Evolutionary conservation across 164 flowering plant species (phyloP).

Genomic region (Annona cherimola): DNA sequence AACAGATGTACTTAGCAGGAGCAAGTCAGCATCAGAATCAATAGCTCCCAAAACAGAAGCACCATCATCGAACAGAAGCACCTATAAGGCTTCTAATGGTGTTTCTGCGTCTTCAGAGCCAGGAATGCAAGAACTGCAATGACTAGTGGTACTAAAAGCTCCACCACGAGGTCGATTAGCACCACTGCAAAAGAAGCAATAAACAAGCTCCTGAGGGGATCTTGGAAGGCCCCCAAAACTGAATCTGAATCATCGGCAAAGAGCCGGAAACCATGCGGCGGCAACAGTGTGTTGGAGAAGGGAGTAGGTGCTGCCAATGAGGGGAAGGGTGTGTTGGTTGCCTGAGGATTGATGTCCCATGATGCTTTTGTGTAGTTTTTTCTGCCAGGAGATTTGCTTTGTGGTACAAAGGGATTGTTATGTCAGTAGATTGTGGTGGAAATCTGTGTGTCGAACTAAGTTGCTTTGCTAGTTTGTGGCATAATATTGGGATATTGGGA

Average conservation of each 20-base stretch:
- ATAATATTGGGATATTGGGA: too few relatives aligned
- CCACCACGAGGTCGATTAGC: conserved; percentile 9
- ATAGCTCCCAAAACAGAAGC: conserved; percentile 5
- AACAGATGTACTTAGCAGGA: not conserved
- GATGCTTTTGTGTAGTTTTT: not conserved
- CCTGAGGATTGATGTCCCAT: not conserved
- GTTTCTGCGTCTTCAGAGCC: not conserved
- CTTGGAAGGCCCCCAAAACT: conserved; percentile 4
- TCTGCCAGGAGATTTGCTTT: not conserved
- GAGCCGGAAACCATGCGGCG: conserved; percentile 1
- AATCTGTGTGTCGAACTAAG: not conserved
- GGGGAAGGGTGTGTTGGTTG: conserved; percentile 2
- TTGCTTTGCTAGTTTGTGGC: too few relatives aligned
- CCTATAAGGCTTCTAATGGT: not conserved
- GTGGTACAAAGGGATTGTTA: not conserved
- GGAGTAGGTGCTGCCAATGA: not conserved
- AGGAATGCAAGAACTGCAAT: not conserved
- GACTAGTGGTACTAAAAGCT: not conserved
- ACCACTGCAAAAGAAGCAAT: conserved; percentile 19
- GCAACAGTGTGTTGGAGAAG: not conserved
- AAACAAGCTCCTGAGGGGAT: conserved; percentile 6
- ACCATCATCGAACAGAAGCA: not conserved
- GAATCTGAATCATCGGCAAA: not conserved
- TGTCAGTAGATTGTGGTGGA: not conserved
- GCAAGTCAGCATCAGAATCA: conserved; percentile 11